A percentile compares a stretch with the other conserved stretches of the same genome.
Evolutionary conservation across 176 grass and related monocot genomes (phyloP).

Genomic region (Areca catechu): DNA sequence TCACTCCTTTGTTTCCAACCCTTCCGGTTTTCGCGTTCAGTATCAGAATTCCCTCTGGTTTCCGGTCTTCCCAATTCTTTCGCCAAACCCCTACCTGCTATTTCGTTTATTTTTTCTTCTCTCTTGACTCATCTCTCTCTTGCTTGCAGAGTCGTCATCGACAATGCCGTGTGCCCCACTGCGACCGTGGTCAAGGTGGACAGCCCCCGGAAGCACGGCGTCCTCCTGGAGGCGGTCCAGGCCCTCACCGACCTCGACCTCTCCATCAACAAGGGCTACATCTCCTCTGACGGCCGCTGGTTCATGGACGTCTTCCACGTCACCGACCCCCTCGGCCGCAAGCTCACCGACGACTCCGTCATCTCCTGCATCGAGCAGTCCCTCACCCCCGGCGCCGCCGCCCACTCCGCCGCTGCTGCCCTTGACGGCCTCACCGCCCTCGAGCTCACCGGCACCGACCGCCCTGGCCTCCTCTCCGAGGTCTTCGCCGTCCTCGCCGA

Average conservation of each 20-base stretch:
- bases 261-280: slow-evolving; percentile 84
- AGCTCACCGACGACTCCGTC: slow-evolving; percentile 46
- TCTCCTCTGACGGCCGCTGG: slow-evolving; percentile 90
- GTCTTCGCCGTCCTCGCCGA: slow-evolving; percentile 84
- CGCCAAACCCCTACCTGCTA: too few species aligned
- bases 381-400: slow-evolving; percentile 22
- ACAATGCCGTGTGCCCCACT: not conserved
- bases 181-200: slow-evolving; percentile 41
- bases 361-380: slow-evolving; percentile 52
- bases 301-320: slow-evolving; percentile 99
- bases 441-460: slow-evolving; percentile 73
- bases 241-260: slow-evolving; percentile 79
- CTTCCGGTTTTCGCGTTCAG: too few species aligned
- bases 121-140: too few species aligned
- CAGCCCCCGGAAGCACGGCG: slow-evolving; percentile 75
- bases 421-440: slow-evolving; percentile 27
- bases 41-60: too few species aligned
- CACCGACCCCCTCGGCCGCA: slow-evolving; percentile 52
- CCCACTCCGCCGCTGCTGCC: slow-evolving; percentile 10
- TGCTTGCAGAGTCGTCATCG: slow-evolving; percentile 4
- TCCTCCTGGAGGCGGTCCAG: slow-evolving; percentile 70
- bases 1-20: too few species aligned
- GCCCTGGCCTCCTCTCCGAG: slow-evolving; percentile 82
- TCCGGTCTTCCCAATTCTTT: too few species aligned
- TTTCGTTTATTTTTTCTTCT: too few species aligned